These are phyloP conservation scores for Arxiozyma bovina DNA, from an alignment of 1,139 yeast species.

Conservation along the genomic window DNA sequence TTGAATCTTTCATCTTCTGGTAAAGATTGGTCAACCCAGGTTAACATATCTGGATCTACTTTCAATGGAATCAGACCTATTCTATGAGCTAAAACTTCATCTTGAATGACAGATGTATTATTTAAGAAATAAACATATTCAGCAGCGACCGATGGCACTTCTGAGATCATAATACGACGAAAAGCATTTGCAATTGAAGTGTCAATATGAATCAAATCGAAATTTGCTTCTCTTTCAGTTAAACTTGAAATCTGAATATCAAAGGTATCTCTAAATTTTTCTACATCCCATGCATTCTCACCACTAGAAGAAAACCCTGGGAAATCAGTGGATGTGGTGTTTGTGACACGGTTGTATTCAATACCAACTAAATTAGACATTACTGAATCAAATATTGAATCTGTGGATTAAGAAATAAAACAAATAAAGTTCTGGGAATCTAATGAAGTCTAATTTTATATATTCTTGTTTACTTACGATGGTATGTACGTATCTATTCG, in stretches of 20 bases:
- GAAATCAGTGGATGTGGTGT: conserved; percentile 77
- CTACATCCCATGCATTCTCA: conserved; percentile 76
- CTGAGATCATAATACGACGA: conserved; percentile 93
- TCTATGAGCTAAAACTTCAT: conserved; percentile 92
- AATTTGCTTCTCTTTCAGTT: conserved; percentile 67
- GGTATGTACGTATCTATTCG: too few relatives aligned
- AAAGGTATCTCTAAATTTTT: conserved; percentile 62
- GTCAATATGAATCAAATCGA: conserved; percentile 79
- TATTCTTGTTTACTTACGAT: too few relatives aligned
- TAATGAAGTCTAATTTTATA: too few relatives aligned
- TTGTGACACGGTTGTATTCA: conserved; percentile 85
- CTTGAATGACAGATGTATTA: conserved; percentile 94
- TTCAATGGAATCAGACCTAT: conserved; percentile 85
- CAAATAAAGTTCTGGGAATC: too few relatives aligned
- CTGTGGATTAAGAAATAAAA: not conserved
- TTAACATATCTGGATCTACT: conserved; percentile 80
- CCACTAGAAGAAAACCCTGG: conserved; percentile 69
- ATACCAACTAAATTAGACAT: conserved; percentile 66
- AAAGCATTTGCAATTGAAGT: conserved; percentile 93
- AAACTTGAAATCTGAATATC: conserved; percentile 60
- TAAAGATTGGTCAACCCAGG: conserved; percentile 61
- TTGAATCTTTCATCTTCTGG: conserved; percentile 66
- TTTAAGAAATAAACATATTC: conserved; percentile 84
- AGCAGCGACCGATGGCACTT: conserved; percentile 92
- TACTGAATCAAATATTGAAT: not conserved